Percentiles rank a stretch among this genome's conserved stretches.
Conservation (phyloP, 768 basidiomycete species). For the Lentinula edodes region DNA sequence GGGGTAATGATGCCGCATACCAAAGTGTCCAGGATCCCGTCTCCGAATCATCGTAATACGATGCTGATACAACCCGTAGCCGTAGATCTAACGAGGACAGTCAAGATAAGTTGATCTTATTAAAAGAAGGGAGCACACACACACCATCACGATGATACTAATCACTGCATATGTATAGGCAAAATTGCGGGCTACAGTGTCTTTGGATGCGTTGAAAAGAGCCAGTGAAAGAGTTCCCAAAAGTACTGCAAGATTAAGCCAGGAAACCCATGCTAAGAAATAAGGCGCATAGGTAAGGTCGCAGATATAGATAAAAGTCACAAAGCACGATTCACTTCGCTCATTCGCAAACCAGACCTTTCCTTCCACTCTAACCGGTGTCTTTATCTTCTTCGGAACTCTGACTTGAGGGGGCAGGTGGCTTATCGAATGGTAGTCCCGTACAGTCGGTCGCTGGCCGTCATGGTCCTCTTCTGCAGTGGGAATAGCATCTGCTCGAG, state of each 20-base stretch:
- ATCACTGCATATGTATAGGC: slow-evolving; percentile 80
- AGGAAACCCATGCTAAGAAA: slow-evolving; percentile 80
- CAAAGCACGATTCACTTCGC: slow-evolving; percentile 50
- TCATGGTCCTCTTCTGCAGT: slow-evolving; percentile 34
- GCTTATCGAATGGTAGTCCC: slow-evolving; percentile 76
- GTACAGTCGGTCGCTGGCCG: slow-evolving; percentile 54
- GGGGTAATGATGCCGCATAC: slow-evolving; percentile 34
- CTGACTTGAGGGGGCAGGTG: slow-evolving; percentile 56
- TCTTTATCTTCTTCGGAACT: slow-evolving; percentile 78
- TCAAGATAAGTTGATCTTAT: background rate
- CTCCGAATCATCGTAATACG: slow-evolving; percentile 88
- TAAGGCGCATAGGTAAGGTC: background rate
- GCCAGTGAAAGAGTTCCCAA: slow-evolving; percentile 82
- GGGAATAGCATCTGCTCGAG: slow-evolving; percentile 71
- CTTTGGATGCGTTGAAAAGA: slow-evolving; percentile 81
- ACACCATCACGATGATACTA: slow-evolving; percentile 64
- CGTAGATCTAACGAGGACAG: slow-evolving; percentile 57
- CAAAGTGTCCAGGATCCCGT: slow-evolving; percentile 85
- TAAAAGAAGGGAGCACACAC: slow-evolving; percentile 13
- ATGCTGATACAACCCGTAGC: slow-evolving; percentile 79
- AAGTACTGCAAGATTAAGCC: slow-evolving; percentile 81
- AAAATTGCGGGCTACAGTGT: slow-evolving; percentile 66
- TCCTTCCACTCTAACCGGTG: slow-evolving; percentile 81
- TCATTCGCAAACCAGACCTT: slow-evolving; percentile 99
- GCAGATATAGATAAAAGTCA: background rate